Evolutionary conservation across 345 rosid species (phyloP), one percentile per base, ranked within the genome.

Genomic region (Balakata baccata): DNA sequence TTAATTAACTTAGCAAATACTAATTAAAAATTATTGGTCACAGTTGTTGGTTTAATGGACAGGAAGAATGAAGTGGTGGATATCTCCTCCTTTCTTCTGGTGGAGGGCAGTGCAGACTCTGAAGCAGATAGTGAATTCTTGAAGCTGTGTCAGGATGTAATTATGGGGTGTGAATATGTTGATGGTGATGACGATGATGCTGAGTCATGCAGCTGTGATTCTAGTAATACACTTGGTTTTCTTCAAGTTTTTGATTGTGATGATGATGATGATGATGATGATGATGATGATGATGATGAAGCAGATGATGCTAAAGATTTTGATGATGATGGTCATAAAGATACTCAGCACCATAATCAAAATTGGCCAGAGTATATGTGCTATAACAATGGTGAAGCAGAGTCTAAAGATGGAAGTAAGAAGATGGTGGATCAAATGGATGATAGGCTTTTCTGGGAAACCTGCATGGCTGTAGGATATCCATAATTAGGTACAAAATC

Each of bases 401-500:
- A 72, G 56, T 64, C 72, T 1, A 77, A 60, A 68, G 46, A 37
- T 14, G 77, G 73, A 17, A 83, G 82, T 16, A 84, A 74, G 70
- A 82, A 83, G 59, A 75, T 59, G 9, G 73, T 78, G 72, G 88
- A 86, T 72, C 78, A 81, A 13, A 85, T 88, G 88, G 89, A 86
- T 71, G 92, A 88, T 53, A 76, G 81, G 16, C 80, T 81, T 60
- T 89, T 89, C 50, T 89, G 92, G 92, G 89, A 89, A 66, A 83
- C 89, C 54, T 89, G 92, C 79, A 75, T 89, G 74, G 90, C 88
- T 0, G 63, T 77, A 45, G 92, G 92, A 38, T 87, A 87, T 72
- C 89, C 92, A 10, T 82, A 71, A 79, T 34, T 56, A 14, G 34
- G 34, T 29, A 1, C 34, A 29, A 29, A 29, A 29, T 29, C 34